phyloP scores from a whole-genome alignment of 2,329 filamentous ascomycete species.

The Dryadomyces quercus-mongolicae region DNA sequence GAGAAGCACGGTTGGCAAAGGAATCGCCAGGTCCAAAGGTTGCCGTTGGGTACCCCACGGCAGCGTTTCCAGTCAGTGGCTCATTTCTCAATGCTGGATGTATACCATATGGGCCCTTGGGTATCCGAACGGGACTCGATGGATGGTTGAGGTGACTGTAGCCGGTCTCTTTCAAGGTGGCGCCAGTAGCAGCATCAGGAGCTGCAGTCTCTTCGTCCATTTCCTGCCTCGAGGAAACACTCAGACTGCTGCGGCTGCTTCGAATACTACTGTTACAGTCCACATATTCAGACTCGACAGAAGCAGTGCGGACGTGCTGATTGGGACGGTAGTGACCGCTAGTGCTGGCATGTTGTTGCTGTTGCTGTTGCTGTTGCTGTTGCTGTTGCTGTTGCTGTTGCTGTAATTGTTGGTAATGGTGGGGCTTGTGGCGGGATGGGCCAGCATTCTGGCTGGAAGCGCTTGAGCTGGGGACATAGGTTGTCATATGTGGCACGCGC shows the following conservation, averaged over 20 bases:
- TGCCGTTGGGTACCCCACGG: constrained; percentile 11
- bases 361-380: constrained; percentile 12
- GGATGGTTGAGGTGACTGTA: background rate
- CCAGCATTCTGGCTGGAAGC: constrained; percentile 3
- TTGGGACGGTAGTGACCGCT: constrained; percentile 8
- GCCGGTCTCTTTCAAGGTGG: background rate
- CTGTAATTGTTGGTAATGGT: constrained; percentile 10
- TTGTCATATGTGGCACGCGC: background rate
- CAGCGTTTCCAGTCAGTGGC: constrained; percentile 3
- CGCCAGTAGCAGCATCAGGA: background rate
- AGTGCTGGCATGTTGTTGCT: constrained; percentile 9
- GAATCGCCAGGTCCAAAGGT: constrained; percentile 19
- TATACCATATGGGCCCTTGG: background rate
- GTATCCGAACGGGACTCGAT: background rate
- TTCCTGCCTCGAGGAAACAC: background rate
- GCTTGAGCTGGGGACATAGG: constrained; percentile 10
- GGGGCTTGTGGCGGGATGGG: background rate
- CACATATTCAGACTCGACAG: background rate
- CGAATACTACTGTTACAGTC: background rate
- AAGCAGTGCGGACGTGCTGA: constrained; percentile 4
- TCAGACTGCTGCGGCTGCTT: constrained; percentile 2
- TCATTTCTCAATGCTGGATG: background rate
- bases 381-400: constrained; percentile 12
- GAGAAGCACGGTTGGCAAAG: constrained; percentile 20
- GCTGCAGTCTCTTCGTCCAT: background rate